Evolutionary conservation across 768 basidiomycete species (phyloP), one percentile per base, ranked within the genome.

Genomic region (Hypholoma fasciculare): DNA sequence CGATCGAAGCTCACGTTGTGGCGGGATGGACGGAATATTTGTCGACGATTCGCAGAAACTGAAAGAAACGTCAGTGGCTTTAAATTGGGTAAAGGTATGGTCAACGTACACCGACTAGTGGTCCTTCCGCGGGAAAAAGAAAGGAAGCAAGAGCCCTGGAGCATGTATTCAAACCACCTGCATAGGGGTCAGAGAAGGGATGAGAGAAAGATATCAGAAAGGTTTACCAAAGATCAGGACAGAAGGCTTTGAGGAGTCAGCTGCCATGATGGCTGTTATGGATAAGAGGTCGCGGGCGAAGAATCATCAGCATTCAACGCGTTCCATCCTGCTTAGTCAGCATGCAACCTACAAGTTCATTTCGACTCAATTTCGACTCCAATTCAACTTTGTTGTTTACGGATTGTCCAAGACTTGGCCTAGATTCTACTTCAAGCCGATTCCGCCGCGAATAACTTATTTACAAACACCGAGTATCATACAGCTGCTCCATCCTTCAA

Each of bases 91-190:
- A 7, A 23, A 26, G 39, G 39, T 1, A 54, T 27, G 56, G 9
- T 44, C 51, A 20, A 74, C 87, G 53, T 69, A 93, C 92, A 52
- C 88, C 86, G 52, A 92, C 92, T 23, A 90, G 77, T 26, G 85
- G 73, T 59, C 87, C 85, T 38, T 86, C 89, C 36, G 87, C 76
- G 2, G 90, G 90, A 38, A 91, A 84, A 13, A 94, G 81, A 40
- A 80, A 72, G 52, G 81, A 75, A 38, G 88, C 88, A 52, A 94
- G 82, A 49, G 86, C 79, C 51, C 92, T 82, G 8, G 92, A 86
- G 69, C 78, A 89, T 54, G 89, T 90, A 75, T 92, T 92, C 62
- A 93, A 73, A 53, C 92, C 92, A 61, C 92, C 92, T 94, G 62
- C 52, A 49, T 59, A 57, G 55, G 37, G 42, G 63, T 58, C 39